Conservation (phyloP, 2,329 filamentous ascomycete genomes). For the Pseudogymnoascus sp. region DNA sequence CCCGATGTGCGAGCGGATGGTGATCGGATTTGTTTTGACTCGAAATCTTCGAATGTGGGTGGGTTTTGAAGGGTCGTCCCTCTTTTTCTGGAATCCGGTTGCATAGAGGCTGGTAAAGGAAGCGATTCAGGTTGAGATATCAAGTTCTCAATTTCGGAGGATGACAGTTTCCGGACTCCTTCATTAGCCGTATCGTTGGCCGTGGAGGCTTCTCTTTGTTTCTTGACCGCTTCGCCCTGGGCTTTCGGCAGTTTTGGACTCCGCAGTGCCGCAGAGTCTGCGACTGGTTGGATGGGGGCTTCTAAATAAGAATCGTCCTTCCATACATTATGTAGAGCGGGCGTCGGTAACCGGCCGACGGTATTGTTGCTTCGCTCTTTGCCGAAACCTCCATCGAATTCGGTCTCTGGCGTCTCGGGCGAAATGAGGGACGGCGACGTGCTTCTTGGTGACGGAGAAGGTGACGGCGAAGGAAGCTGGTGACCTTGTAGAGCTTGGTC, state of each 20-base stretch:
- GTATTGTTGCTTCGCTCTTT: conserved; percentile 2
- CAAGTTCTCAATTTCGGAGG: conserved; percentile 51
- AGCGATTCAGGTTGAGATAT: conserved; percentile 51
- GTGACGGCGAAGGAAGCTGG: conserved; percentile 25
- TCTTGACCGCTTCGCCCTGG: conserved; percentile 23
- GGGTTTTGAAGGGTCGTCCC: neutral
- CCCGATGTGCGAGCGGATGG: conserved; percentile 17
- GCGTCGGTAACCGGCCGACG: neutral
- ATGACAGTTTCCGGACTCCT: conserved; percentile 47
- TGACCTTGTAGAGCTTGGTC: conserved; percentile 14
- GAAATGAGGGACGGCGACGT: conserved; percentile 18
- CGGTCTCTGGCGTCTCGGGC: neutral
- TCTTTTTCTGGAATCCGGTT: conserved; percentile 13
- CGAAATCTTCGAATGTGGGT: conserved; percentile 3
- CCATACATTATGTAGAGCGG: neutral
- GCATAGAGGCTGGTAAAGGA: conserved; percentile 40
- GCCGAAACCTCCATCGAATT: neutral
- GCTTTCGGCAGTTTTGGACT: conserved; percentile 24
- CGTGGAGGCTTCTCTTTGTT: conserved; percentile 16
- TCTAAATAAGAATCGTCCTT: neutral
- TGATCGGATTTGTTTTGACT: neutral
- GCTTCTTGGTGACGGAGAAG: conserved; percentile 22
- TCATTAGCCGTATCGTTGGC: conserved; percentile 25
- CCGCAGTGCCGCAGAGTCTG: conserved; percentile 7
- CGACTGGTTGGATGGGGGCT: neutral